Conservation (phyloP, 495 filamentous ascomycete genomes). For the Xylaria intraflava region DNA sequence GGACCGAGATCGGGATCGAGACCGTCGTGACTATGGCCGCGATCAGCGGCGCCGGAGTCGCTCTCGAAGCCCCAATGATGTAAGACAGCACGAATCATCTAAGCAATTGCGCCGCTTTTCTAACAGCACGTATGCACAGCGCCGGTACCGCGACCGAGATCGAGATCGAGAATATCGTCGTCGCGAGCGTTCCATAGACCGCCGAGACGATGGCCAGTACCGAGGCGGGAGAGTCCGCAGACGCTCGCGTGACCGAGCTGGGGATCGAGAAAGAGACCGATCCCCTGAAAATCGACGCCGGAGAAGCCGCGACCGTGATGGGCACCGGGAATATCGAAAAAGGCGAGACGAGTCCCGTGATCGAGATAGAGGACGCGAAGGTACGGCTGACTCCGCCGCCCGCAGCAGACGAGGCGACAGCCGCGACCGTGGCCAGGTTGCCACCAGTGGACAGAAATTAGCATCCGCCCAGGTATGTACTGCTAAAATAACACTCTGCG, state of each 20-base stretch:
- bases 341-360: slow-evolving; percentile 80
- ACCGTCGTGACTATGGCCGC: slow-evolving; percentile 44
- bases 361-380: slow-evolving; percentile 60
- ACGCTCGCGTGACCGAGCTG: slow-evolving; percentile 59
- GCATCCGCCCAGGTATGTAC: slow-evolving; percentile 47
- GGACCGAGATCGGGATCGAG: slow-evolving; percentile 54
- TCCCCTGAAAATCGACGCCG: slow-evolving; percentile 48
- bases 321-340: slow-evolving; percentile 57
- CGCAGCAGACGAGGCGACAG: slow-evolving; percentile 64
- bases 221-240: slow-evolving; percentile 47
- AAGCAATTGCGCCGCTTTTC: slow-evolving; percentile 10
- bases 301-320: slow-evolving; percentile 54
- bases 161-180: slow-evolving; percentile 55
- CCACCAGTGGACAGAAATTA: slow-evolving; percentile 37
- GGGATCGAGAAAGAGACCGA: slow-evolving; percentile 53
- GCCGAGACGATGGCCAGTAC: slow-evolving; percentile 64
- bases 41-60: slow-evolving; percentile 58
- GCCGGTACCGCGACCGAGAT: slow-evolving; percentile 44
- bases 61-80: slow-evolving; percentile 66
- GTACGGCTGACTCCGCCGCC: slow-evolving; percentile 66
- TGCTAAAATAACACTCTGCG: slow-evolving; percentile 10
- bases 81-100: slow-evolving; percentile 34
- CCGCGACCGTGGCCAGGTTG: slow-evolving; percentile 46
- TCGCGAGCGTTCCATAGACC: slow-evolving; percentile 68
- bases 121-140: slow-evolving; percentile 38